Percentiles rank a stretch among this genome's conserved stretches.
phyloP scores from a whole-genome alignment of 2,329 filamentous ascomycete species.

The Trichophyton schoenleinii region DNA sequence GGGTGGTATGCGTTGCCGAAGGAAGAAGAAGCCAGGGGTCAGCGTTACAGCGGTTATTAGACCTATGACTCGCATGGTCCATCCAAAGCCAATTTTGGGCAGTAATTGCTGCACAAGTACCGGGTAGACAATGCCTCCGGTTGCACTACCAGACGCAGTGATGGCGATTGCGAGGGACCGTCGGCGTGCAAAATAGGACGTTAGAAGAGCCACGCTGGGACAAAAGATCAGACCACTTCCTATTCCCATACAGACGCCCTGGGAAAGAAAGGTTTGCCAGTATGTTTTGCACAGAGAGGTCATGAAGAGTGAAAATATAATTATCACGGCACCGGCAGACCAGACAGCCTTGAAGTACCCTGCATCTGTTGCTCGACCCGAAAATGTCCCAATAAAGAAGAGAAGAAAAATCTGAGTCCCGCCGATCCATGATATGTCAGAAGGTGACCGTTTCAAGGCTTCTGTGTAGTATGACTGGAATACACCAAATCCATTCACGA shows the following conservation, averaged over 20 bases:
- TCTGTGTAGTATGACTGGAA: slow-evolving; percentile 43
- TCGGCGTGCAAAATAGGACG: slow-evolving; percentile 51
- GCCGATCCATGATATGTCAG: slow-evolving; percentile 42
- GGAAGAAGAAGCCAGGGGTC: slow-evolving; percentile 31
- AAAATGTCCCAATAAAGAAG: slow-evolving; percentile 40
- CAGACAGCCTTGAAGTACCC: slow-evolving; percentile 38
- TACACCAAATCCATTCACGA: slow-evolving; percentile 43
- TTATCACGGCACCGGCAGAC: slow-evolving; percentile 32
- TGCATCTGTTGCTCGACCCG: slow-evolving; percentile 41
- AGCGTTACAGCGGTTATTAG: slow-evolving; percentile 44
- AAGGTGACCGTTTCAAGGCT: slow-evolving; percentile 31
- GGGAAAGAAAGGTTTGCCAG: slow-evolving; percentile 39
- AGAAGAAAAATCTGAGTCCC: slow-evolving; percentile 40
- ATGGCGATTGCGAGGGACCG: slow-evolving; percentile 49
- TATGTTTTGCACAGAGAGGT: slow-evolving; percentile 37
- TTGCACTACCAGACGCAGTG: slow-evolving; percentile 46
- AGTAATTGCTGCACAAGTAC: slow-evolving; percentile 45
- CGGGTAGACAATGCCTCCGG: slow-evolving; percentile 53
- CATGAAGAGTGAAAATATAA: slow-evolving; percentile 40
- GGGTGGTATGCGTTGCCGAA: slow-evolving; percentile 39
- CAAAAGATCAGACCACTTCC: slow-evolving; percentile 45
- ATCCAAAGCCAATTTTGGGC: slow-evolving; percentile 49
- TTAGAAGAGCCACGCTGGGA: slow-evolving; percentile 42
- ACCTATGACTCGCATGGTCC: slow-evolving; percentile 51
- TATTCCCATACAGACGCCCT: slow-evolving; percentile 46